Conservation (phyloP, 495 filamentous ascomycete genomes). For the Hapsidospora chrysogenum region DNA sequence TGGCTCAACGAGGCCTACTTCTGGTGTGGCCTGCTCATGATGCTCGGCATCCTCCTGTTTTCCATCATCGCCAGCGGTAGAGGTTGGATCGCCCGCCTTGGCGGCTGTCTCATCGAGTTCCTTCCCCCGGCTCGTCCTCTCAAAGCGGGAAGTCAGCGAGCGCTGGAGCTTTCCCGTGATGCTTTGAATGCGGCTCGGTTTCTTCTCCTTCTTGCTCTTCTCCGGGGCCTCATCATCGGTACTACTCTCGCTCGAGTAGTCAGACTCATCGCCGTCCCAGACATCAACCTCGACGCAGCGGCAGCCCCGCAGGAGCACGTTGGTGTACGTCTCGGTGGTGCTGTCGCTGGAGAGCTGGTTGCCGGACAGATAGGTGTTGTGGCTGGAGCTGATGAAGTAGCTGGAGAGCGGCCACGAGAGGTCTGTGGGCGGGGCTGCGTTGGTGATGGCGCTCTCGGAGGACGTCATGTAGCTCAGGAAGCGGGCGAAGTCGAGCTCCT, state of each 20-base stretch:
- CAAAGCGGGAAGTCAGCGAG: slow-evolving; percentile 13
- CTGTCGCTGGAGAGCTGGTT: slow-evolving; percentile 80
- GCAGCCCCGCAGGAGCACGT: slow-evolving; percentile 69
- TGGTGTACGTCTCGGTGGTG: slow-evolving; percentile 66
- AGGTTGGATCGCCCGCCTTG: slow-evolving; percentile 8
- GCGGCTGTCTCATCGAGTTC: slow-evolving; percentile 11
- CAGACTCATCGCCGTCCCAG: slow-evolving; percentile 62
- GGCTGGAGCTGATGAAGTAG: slow-evolving; percentile 84
- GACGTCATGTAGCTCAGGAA: slow-evolving; percentile 48
- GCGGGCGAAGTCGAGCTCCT: slow-evolving; percentile 24
- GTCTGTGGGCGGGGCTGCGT: slow-evolving; percentile 26
- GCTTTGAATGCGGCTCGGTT: slow-evolving; percentile 12
- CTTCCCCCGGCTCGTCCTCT: slow-evolving; percentile 22
- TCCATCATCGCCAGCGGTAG: slow-evolving; percentile 7
- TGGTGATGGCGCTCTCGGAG: slow-evolving; percentile 26
- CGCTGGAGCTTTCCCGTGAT: slow-evolving; percentile 18
- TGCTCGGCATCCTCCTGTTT: too few relatives aligned
- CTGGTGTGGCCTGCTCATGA: too few relatives aligned
- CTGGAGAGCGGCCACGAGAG: slow-evolving; percentile 54
- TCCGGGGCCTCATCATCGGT: slow-evolving; percentile 12
- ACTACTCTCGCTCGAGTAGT: slow-evolving; percentile 15
- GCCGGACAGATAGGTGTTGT: slow-evolving; percentile 89
- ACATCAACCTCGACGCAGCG: slow-evolving; percentile 93
- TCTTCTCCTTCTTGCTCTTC: slow-evolving; percentile 9
- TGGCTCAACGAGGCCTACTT: slow-evolving; percentile 36